These are phyloP conservation scores for Penicillium argentinense DNA, from an alignment of 495 filamentous ascomycete species.

Conservation along the genomic window DNA sequence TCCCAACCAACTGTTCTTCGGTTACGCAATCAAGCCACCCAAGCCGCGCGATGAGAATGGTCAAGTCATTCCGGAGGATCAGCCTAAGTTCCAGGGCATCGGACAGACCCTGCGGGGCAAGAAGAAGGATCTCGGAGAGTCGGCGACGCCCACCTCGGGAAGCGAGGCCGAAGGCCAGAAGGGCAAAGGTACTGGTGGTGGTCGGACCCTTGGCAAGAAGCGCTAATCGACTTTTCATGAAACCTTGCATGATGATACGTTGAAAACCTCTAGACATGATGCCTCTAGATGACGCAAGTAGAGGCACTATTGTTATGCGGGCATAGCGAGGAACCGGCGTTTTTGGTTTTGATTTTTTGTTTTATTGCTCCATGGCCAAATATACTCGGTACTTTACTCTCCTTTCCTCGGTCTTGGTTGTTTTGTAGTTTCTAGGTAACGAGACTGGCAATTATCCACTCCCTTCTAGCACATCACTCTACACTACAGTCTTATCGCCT, in stretches of 20 bases:
- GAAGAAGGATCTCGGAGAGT: conserved; percentile 47
- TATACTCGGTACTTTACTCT: too few species aligned
- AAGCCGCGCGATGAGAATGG: conserved; percentile 76
- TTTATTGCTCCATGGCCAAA: too few species aligned
- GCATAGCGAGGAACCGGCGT: conserved; percentile 36
- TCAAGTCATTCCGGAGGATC: conserved; percentile 56
- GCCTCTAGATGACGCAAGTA: conserved; percentile 14
- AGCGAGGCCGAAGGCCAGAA: conserved; percentile 33
- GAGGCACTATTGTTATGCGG: conserved; percentile 11
- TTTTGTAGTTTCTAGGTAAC: not conserved
- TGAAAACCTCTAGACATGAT: conserved; percentile 10
- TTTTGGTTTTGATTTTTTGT: conserved; percentile 5
- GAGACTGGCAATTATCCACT: too few species aligned
- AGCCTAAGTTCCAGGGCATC: conserved; percentile 79
- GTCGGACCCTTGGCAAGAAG: conserved; percentile 24
- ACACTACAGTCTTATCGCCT: too few species aligned
- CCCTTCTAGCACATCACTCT: too few species aligned
- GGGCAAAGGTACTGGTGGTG: conserved; percentile 19
- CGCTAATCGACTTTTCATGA: conserved; percentile 17
- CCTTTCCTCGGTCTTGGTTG: too few species aligned
- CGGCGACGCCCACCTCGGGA: conserved; percentile 37
- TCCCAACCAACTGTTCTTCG: conserved; percentile 91
- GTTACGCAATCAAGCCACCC: conserved; percentile 85
- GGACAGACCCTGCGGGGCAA: conserved; percentile 81
- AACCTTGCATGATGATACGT: conserved; percentile 9